Conservation (phyloP, 139 green algal species). For the Coelastrella sp. region DNA sequence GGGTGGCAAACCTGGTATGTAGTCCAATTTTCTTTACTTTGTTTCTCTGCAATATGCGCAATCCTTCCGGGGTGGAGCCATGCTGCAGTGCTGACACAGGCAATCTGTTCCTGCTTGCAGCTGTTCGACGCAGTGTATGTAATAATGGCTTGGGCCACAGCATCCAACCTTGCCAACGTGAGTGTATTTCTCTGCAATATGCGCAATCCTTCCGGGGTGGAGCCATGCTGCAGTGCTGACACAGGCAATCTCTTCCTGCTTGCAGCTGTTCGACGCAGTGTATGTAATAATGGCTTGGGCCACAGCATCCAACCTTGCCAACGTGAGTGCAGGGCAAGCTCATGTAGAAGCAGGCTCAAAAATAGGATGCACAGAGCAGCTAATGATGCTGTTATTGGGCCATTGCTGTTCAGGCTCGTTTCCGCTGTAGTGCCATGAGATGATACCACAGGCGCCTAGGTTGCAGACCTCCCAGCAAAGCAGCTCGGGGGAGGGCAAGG, state of each 20-base stretch:
- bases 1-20: constrained; percentile 42
- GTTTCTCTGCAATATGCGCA: not conserved
- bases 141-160: constrained; percentile 48
- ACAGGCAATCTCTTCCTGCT: too few relatives aligned
- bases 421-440: too few relatives aligned
- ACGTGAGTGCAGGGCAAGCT: not conserved
- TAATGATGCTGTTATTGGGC: too few relatives aligned
- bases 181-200: not conserved
- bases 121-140: constrained; percentile 50
- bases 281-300: constrained; percentile 50
- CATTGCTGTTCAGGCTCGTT: too few relatives aligned
- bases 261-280: constrained; percentile 48
- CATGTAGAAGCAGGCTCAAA: too few relatives aligned
- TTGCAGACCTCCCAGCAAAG: too few relatives aligned
- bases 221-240: not conserved
- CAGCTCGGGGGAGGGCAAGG: too few relatives aligned
- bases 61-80: not conserved
- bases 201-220: not conserved
- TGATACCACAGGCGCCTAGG: too few relatives aligned
- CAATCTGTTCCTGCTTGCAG: not conserved
- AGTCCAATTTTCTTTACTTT: not conserved
- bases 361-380: too few relatives aligned
- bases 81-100: not conserved
- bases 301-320: constrained; percentile 45
- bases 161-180: constrained; percentile 42